These are phyloP conservation scores for Oenanthe sinensis DNA, from an alignment of 129 eudicot species.

Conservation along the genomic window DNA sequence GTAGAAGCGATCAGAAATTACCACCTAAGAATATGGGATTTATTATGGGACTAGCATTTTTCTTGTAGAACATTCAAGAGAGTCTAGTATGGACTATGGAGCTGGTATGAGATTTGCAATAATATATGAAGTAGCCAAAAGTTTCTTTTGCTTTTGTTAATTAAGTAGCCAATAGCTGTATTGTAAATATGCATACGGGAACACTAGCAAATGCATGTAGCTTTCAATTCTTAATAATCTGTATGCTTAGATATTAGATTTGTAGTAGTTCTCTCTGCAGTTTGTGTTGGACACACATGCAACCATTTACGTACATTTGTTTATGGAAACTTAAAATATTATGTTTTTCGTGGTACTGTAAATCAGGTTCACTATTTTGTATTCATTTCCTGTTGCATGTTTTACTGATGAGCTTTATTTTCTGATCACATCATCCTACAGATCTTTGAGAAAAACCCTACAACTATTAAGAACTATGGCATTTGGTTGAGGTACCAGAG, in stretches of 20 bases:
- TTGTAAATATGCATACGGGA: neutral
- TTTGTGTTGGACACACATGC: neutral
- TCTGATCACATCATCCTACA: neutral
- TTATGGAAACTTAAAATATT: neutral
- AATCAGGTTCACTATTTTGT: neutral
- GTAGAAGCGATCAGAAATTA: too few relatives aligned
- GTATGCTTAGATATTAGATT: neutral
- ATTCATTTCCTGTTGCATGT: neutral
- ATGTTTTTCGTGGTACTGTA: neutral
- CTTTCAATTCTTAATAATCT: neutral
- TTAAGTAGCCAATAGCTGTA: neutral
- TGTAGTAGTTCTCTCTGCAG: neutral
- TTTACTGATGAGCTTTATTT: neutral
- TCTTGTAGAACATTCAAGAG: too few relatives aligned
- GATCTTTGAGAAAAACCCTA: slow-evolving; percentile 88
- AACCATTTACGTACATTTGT: neutral
- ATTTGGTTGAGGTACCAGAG: slow-evolving; percentile 91
- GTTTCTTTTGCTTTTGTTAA: too few relatives aligned
- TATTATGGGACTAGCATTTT: too few relatives aligned
- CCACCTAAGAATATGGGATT: too few relatives aligned
- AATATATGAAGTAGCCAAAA: too few relatives aligned
- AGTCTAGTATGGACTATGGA: too few relatives aligned
- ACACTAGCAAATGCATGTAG: neutral
- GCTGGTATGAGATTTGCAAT: neutral
- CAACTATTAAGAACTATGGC: slow-evolving; percentile 84